Evolutionary conservation across 441 rosid species (phyloP), one percentile per base, ranked within the genome.

Genomic region (Populus trichocarpa): DNA sequence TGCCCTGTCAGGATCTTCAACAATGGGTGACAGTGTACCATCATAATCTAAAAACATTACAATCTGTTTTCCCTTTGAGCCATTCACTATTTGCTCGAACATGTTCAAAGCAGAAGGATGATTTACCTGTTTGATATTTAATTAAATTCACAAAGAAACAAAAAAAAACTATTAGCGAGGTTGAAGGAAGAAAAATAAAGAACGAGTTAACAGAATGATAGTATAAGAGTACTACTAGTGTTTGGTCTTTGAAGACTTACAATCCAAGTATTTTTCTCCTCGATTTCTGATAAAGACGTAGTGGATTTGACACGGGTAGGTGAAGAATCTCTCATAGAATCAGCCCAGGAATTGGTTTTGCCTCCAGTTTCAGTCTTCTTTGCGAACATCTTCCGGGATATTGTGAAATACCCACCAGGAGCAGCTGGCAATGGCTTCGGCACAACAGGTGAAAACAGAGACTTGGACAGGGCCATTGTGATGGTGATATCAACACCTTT

Each of bases 1-100:
- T 78, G 98, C 98, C 83, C 78, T 80, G 77, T 95, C 97, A 8
- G 98, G 98, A 70, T 95, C 93, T 64, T 89, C 89, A 20, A 95
- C 98, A 35, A 95, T 95, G 66, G 98, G 98, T 3, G 97, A 93
- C 36, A 95, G 94, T 40, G 97, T 95, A 53, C 98, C 98, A 61
- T 95, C 98, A 42, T 95, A 95, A 33, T 95, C 98, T 74, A 95
- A 83, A 82, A 95, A 95, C 97, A 95, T 95, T 23, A 91, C 97
- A 30, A 95, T 93, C 72, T 95, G 88, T 70, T 91, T 95, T 70
- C 94, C 97, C 74, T 73, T 78, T 0, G 98, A 91, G 67, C 87
- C 92, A 57, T 83, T 86, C n/a, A 81, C 87, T 46, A 95, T 91
- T 71, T 88, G 82, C 71, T 91, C 88, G 30, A 95, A 91, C 93